Evolutionary conservation across 768 basidiomycete species (phyloP), one percentile per base, ranked within the genome.

Genomic region (Pleurotus salmoneostramineus): DNA sequence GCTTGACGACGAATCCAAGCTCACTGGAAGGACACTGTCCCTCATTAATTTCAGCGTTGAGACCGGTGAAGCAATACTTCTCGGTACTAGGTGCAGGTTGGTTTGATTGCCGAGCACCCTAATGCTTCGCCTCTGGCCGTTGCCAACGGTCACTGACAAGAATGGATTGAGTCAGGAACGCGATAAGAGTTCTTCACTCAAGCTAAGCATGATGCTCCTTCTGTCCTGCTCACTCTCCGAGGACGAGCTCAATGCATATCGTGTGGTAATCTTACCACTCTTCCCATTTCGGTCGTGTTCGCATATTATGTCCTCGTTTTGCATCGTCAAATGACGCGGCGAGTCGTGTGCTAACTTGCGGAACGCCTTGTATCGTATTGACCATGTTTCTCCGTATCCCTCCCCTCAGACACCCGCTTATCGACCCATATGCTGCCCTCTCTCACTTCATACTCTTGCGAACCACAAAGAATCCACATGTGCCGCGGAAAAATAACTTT

Each of bases 391-490:
- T 55, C 52, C 52, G 52, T 27, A 6, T 36, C 15, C 15, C 27
- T 15, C 14, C 21, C 52, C 31, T 36, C 32, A 31, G 36, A 43
- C 4, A 31, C 15, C n/a, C 14, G n/a, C 52, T 42, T 55, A 42
- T 55, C 52, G 21, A 33, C 31, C 52, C 52, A 55, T 43, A 55
- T 11, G 8, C 40, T 43, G 31, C 52, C 37, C 27, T 31, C 52
- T 55, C 52, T 55, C 36, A 43, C 15, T 6, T 43, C 14, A 55
- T 21, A 15, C 52, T 42, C 36, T 43, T 55, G 52, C 36, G 52
- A 55, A 55, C 52, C 52, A 12, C 40, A 14, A 27, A 55, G 52
- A 43, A 55, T 43, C 52, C 52, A 40, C 52, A 43, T 55, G 52
- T 33, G 34, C 34, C 40, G 40, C 52, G 52, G 52, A 27, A 27